Conservation (phyloP, 1,139 yeast species). For the Zygosaccharomyces pseudobailii region DNA sequence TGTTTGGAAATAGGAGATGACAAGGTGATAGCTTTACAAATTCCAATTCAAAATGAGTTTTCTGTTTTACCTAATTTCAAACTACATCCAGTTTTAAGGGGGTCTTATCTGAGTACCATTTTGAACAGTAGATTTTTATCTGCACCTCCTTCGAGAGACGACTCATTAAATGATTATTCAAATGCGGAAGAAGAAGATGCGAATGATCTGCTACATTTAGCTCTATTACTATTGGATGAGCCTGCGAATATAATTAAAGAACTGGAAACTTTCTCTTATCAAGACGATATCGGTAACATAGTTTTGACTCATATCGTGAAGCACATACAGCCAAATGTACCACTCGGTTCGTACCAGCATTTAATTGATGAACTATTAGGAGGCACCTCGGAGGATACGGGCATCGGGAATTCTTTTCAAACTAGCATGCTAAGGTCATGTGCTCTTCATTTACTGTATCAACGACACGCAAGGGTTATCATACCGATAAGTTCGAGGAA, state of each 20-base stretch:
- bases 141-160: constrained; percentile 13
- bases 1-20: constrained; percentile 64
- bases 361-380: constrained; percentile 30
- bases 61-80: constrained; percentile 57
- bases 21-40: constrained; percentile 70
- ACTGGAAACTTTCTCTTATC: constrained; percentile 51
- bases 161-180: constrained; percentile 11
- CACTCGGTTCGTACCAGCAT: constrained; percentile 29
- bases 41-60: constrained; percentile 80
- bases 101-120: constrained; percentile 69
- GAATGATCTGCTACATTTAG: constrained; percentile 41
- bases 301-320: constrained; percentile 30
- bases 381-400: constrained; percentile 8
- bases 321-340: constrained; percentile 30
- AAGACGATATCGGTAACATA: constrained; percentile 28
- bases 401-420: constrained; percentile 17
- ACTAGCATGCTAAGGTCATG: constrained; percentile 54
- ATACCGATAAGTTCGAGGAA: constrained; percentile 73
- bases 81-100: constrained; percentile 62
- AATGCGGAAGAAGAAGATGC: constrained; percentile 34
- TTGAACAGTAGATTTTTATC: constrained; percentile 34
- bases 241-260: constrained; percentile 71
- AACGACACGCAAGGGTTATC: constrained; percentile 86
- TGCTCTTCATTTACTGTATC: constrained; percentile 79
- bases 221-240: constrained; percentile 70